A percentile compares a stretch with the other conserved stretches of the same genome.
Evolutionary conservation across 768 basidiomycete species (phyloP).

Genomic region (Termitomyces sp.): DNA sequence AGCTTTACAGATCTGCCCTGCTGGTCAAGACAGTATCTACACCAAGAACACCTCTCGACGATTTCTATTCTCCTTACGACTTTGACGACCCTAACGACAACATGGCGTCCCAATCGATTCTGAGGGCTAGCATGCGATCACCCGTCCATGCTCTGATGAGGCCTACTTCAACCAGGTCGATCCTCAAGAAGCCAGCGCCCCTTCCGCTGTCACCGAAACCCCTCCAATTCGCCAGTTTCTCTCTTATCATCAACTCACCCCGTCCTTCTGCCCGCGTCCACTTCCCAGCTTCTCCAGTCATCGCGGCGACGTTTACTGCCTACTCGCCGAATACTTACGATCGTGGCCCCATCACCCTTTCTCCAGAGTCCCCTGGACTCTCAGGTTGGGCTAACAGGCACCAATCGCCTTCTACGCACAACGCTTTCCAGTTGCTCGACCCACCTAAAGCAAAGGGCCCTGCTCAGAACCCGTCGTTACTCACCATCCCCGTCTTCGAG

Average conservation of each 20-base stretch:
- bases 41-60: conserved; percentile 20
- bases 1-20: conserved; percentile 34
- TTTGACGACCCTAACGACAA: conserved; percentile 20
- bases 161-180: conserved; percentile 27
- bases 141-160: conserved; percentile 26
- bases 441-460: conserved; percentile 22
- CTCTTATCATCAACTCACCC: conserved; percentile 27
- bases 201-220: conserved; percentile 34
- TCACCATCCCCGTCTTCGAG: conserved; percentile 23
- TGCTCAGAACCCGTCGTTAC: not conserved
- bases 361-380: conserved; percentile 51
- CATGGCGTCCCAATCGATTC: conserved; percentile 36
- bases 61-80: conserved; percentile 11
- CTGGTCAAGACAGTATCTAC: conserved; percentile 43
- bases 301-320: conserved; percentile 52
- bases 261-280: conserved; percentile 52
- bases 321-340: conserved; percentile 62
- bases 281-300: conserved; percentile 59
- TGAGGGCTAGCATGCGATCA: conserved; percentile 31
- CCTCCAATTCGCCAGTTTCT: conserved; percentile 28
- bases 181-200: conserved; percentile 38
- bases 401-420: conserved; percentile 28
- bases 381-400: conserved; percentile 54
- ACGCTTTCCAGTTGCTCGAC: conserved; percentile 31
- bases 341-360: conserved; percentile 57